Evolutionary conservation across 768 basidiomycete species (phyloP), one percentile per base, ranked within the genome.

Genomic region (Gloeopeniophorella convolvens): DNA sequence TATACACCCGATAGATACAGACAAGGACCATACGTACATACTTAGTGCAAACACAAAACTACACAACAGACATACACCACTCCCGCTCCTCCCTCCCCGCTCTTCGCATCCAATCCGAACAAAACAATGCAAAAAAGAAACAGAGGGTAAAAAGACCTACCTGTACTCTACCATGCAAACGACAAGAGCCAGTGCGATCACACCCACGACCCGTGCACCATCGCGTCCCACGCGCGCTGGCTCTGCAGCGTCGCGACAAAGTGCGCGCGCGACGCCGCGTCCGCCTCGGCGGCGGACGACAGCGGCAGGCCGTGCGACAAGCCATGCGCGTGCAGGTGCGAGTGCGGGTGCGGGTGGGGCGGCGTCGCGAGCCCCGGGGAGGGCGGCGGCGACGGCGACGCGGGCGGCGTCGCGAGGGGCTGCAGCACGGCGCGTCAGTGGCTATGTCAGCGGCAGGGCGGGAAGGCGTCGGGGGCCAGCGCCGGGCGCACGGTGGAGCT

Each of bases 171-270:
- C 32, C 32, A n/a, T 33, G 32, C 32, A n/a, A 33, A n/a, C 9
- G 32, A 33, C 32, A 9, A 9, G 32, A 9, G 32, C n/a, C 32
- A 9, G n/a, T 33, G 43, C 35, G 31, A 47, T 72, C 62, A 81
- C n/a, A 80, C 75, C 62, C 79, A 82, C 28, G 78, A 78, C 27
- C 82, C 82, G 60, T 83, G 82, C 36, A 83, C 78, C 50, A 83
- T 65, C 2, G 80, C 80, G 52, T 83, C 82, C 79, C 79, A 83
- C 13, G 79, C 78, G 49, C 76, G 76, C 67, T 82, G 80, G 21
- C 70, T 70, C 62, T 79, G 76, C 50, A 83, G 64, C 41, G 79
- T 76, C 63, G 77, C 70, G 54, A 83, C 61, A 57, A 81, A 77
- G 60, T 72, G 77, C 44, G 73, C 66, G 43, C 71, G 70, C 16